Conservation (phyloP, 352 stramenopile species). For the Pythium guiyangense region DNA sequence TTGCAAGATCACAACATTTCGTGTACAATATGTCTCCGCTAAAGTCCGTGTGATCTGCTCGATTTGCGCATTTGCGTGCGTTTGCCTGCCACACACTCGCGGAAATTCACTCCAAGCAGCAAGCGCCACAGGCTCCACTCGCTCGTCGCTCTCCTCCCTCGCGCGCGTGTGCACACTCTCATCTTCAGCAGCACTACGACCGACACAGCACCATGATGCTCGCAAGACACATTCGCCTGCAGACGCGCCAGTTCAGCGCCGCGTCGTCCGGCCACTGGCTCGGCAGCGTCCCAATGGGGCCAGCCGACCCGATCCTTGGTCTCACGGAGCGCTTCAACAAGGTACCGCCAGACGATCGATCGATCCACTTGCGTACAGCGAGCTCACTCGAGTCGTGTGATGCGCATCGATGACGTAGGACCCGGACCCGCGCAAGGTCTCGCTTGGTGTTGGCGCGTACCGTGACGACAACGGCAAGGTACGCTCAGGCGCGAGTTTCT, state of each 20-base stretch:
- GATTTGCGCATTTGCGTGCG: neutral
- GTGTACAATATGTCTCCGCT: no score
- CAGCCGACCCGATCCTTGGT: constrained; percentile 95
- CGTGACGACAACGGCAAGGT: constrained; percentile 91
- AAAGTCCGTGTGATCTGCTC: no score
- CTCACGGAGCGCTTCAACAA: constrained; percentile 92
- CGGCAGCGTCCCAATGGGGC: constrained; percentile 90
- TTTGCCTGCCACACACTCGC: constrained; percentile 5
- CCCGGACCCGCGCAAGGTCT: constrained; percentile 92
- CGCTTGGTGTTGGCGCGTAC: constrained; percentile 98
- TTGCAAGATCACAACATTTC: no score
- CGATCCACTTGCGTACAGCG: neutral
- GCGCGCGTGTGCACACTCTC: neutral
- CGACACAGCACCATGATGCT: constrained; percentile 25
- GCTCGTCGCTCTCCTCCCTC: neutral
- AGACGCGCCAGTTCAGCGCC: constrained; percentile 37
- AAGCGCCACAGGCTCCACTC: neutral
- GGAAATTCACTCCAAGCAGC: constrained; percentile 14
- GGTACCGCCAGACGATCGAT: constrained; percentile 19
- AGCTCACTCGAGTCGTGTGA: neutral
- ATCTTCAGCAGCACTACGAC: neutral
- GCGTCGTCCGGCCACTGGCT: constrained; percentile 57
- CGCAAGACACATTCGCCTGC: constrained; percentile 22
- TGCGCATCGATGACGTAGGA: constrained; percentile 52
- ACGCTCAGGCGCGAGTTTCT: neutral